These are phyloP conservation scores for Austroboletus niveus DNA, from an alignment of 1,284 basidiomycete species.

Conservation along the genomic window DNA sequence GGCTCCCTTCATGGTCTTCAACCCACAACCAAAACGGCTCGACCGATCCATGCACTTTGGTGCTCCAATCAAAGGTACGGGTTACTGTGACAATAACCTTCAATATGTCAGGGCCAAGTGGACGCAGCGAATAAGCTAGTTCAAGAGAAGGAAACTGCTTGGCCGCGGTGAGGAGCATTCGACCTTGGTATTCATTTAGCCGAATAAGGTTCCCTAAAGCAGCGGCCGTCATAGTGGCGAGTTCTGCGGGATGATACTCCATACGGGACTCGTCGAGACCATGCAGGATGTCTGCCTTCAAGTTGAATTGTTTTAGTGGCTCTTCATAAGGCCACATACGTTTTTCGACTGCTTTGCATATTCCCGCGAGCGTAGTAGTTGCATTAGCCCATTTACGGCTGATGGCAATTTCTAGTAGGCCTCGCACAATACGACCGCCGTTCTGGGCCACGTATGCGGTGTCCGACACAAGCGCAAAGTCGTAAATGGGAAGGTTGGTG, in stretches of 20 bases:
- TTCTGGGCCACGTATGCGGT: constrained; percentile 93
- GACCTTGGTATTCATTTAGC: constrained; percentile 85
- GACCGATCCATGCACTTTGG: constrained; percentile 68
- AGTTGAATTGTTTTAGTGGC: constrained; percentile 78
- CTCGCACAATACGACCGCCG: constrained; percentile 90
- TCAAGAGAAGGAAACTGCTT: constrained; percentile 81
- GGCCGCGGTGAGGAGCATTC: constrained; percentile 77
- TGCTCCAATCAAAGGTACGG: constrained; percentile 84
- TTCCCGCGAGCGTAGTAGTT: constrained; percentile 78
- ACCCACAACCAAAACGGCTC: constrained; percentile 98
- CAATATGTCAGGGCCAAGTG: constrained; percentile 83
- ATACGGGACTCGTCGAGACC: constrained; percentile 83
- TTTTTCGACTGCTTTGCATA: constrained; percentile 93
- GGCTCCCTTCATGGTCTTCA: constrained; percentile 78
- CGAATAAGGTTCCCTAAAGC: constrained; percentile 86
- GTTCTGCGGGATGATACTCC: constrained; percentile 76
- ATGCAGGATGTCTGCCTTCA: constrained; percentile 81
- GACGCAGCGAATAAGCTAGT: constrained; percentile 73
- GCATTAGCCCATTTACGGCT: constrained; percentile 89
- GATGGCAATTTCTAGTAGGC: constrained; percentile 92
- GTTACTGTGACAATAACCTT: constrained; percentile 69
- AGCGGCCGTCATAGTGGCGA: constrained; percentile 71
- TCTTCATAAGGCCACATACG: constrained; percentile 97
- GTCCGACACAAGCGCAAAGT: constrained; percentile 97
- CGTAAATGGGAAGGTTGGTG: constrained; percentile 78